Conservation (phyloP, 2,329 filamentous ascomycete genomes). For the Penicillium sp. region DNA sequence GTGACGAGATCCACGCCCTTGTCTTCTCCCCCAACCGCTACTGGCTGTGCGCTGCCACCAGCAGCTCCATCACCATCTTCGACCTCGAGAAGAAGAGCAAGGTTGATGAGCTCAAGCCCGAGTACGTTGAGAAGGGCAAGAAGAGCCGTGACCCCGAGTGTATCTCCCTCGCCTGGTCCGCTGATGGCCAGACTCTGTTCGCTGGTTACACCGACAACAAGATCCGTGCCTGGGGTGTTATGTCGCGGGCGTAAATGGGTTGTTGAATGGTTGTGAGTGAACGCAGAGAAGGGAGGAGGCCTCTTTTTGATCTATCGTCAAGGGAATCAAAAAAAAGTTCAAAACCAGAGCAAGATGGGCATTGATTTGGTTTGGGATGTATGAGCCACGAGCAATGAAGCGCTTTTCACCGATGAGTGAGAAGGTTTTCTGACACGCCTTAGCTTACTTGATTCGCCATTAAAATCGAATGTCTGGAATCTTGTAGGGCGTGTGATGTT, state of each 20-base stretch:
- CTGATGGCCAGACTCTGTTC: slow-evolving; percentile 98
- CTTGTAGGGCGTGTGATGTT: slow-evolving; percentile 35
- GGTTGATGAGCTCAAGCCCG: slow-evolving; percentile 99
- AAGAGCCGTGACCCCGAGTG: slow-evolving; percentile 99
- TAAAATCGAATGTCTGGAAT: slow-evolving; percentile 30
- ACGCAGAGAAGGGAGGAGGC: slow-evolving; percentile 22
- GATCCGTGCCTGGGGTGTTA: slow-evolving; percentile 96
- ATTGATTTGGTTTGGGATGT: slow-evolving; percentile 34
- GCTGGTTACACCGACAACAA: slow-evolving; percentile 99
- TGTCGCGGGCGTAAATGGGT: slow-evolving; percentile 72
- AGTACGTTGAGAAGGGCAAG: slow-evolving; percentile 93
- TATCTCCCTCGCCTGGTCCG: slow-evolving; percentile 93
- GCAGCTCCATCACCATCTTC: slow-evolving; percentile 99
- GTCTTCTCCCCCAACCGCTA: slow-evolving; percentile 99
- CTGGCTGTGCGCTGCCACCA: slow-evolving; percentile 98
- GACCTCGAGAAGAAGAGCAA: slow-evolving; percentile 99
- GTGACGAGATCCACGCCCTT: slow-evolving; percentile 99
- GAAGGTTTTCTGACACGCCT: slow-evolving; percentile 32
- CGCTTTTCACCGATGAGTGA: slow-evolving; percentile 21
- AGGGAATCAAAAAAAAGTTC: slow-evolving; percentile 32
- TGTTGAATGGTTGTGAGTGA: slow-evolving; percentile 12
- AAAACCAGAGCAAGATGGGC: slow-evolving; percentile 27
- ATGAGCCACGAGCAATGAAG: slow-evolving; percentile 44
- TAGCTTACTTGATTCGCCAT: slow-evolving; percentile 33
- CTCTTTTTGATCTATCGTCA: slow-evolving; percentile 26